Base-by-base conservation (phyloP, 1,284 basidiomycete species). In the Microbotryomycetes sp. region DNA sequence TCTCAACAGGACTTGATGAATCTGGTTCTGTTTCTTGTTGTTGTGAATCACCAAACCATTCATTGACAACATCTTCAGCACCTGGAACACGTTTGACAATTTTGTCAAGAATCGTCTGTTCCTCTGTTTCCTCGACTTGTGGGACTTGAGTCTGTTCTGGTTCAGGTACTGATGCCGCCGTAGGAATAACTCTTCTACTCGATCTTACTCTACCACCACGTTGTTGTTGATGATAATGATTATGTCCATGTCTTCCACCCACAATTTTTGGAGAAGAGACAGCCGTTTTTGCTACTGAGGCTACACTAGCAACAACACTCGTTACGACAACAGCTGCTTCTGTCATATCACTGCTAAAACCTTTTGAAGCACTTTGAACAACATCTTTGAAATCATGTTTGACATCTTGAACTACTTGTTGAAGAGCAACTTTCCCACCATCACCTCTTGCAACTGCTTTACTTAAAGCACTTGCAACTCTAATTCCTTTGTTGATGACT, bases 401-500 rank as follows among this genome's bases (percentile, higher is more conserved):
- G 22, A 14, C 28, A 14, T 29, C 45, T 19, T 14, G 19, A 7
- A 50, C 31, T 19, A 51, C 49, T n/a, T 52, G 30, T 36, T 49
- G 30, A n/a, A n/a, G n/a, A 28, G 23, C 28, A 15, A 32, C 30
- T 12, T 16, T 15, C n/a, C 52, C 6, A 19, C 14, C n/a, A 25
- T 30, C 53, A n/a, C 29, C 19, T 9, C 28, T 3, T 45, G 19
- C 9, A 48, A 19, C 22, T 16, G 6, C 28, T 5, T 47, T 30
- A 3, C 45, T 32, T 6, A 64, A 12, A 1, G 58, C 55, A 2
- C 55, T 50, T 1, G 60, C 64, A 19, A 66, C 60, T 4, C 54
- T 32, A 0, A 69, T 22, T 6, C 65, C 76, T 48, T 74, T 73
- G 65, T 93, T 88, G 32, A 96, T 70, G 49, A 96, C 79, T 19